Evolutionary conservation across 352 stramenopile species (phyloP), one percentile per base, ranked within the genome.

Genomic region (Phytophthora fragariaefolia): DNA sequence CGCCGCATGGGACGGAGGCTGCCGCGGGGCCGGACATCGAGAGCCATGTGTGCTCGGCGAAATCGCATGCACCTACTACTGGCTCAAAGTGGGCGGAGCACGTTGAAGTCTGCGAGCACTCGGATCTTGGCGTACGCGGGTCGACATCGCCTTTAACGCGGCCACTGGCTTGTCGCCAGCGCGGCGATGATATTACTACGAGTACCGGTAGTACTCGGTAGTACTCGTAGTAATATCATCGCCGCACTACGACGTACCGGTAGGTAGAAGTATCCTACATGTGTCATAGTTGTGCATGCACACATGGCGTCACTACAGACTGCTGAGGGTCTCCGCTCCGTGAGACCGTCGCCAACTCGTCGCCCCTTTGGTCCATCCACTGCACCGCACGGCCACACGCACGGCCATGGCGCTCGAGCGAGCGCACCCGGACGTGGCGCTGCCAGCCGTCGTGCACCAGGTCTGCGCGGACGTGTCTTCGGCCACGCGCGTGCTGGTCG

Each of bases 401-500:
- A 30, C 24, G 23, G 30, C 45, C 10, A 77, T 72, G 52, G 26
- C 51, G 38, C 46, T 52, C 17, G 63, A 79, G 59, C 76, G 58
- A 7, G 83, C 75, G 34, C 73, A 89, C 42, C 69, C 75, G 30
- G 52, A 81, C 70, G 81, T 92, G 8, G 62, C 71, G 34, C 77
- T 92, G 12, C 83, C 83, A 5, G 26, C 24, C 4, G 54, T 74
- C 27, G 57, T 89, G 28, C 83, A 92, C 55, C 72, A 70, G 24
- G 67, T 84, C 13, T 66, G 63, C 12, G 49, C 58, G n/a, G 63
- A 81, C n/a, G 58, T 88, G 9, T 24, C 59, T 26, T 26, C 59
- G 8, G 64, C 53, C 38, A 71, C 64, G 36, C 75, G 86, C 32
- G 72, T 97, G 45, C 63, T 98, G 26, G 53, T 98, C 28, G 81